Conservation (phyloP, 208 protist genomes). For the Acanthamoeba triangularis region DNA sequence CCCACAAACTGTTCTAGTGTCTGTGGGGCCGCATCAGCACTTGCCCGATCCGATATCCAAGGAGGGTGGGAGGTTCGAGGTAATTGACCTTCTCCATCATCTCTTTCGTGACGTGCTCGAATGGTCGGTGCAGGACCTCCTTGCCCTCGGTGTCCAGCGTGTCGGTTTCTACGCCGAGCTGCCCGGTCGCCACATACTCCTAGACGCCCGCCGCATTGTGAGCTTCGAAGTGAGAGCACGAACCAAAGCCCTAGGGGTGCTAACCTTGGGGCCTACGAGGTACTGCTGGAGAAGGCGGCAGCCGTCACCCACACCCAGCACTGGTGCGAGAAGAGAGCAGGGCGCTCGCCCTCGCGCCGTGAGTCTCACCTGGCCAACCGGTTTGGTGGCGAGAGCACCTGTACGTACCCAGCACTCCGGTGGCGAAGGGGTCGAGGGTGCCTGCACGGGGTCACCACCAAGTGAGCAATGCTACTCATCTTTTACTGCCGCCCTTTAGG, state of each 20-base stretch:
- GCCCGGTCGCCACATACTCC: conserved; percentile 19
- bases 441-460: background rate
- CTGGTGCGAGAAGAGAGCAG: background rate
- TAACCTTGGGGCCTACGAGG: conserved; percentile 19
- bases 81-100: background rate
- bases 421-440: conserved; percentile 18
- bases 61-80: background rate
- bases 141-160: conserved; percentile 6
- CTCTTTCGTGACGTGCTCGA: background rate
- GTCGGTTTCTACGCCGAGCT: conserved; percentile 12
- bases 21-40: background rate
- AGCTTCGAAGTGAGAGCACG: background rate
- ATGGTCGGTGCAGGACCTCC: background rate
- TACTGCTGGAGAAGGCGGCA: background rate
- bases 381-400: background rate
- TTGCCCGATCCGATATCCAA: background rate
- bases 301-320: conserved; percentile 39
- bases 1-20: background rate
- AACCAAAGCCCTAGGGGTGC: background rate
- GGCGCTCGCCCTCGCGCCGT: too few species aligned
- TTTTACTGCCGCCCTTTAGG: too few species aligned
- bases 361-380: too few species aligned
- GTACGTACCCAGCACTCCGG: background rate
- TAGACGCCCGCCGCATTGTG: background rate
- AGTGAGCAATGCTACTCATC: background rate